Evolutionary conservation across 805 yeast species (phyloP), one percentile per base, ranked within the genome.

Genomic region (Schwanniomyces yamadae): DNA sequence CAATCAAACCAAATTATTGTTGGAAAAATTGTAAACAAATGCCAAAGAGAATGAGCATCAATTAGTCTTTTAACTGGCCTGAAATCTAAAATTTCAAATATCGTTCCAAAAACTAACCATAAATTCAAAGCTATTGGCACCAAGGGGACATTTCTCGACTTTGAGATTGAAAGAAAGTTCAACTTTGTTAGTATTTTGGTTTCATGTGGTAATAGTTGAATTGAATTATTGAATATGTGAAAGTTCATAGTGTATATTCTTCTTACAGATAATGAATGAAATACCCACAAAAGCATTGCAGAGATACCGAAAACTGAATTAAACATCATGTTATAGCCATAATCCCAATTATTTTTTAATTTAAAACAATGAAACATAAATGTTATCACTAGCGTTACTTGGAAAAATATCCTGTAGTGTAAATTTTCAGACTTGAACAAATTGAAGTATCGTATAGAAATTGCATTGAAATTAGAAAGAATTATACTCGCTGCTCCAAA

Each of bases 11-110:
- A 77, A 42, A 76, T 73, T 39, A 77, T 63, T 0, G 91, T 78
- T 0, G 98, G 98, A 52, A 87, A 57, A 2, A 90, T 80, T 0
- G 99, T 93, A 14, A 86, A 77, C 18, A 84, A 71, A 57, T 93
- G 99, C 99, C 99, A 93, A 25, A 91, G 52, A 0, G 96, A 79
- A 60, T 93, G 99, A 0, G 96, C 95, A 61, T 93, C 99, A 3
- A 58, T 34, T 8, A 57, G 40, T 31, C 55, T 48, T 11, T 24
- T 37, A 34, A 53, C 34, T 1, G 73, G 73, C 16, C 46, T 50
- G 32, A 66, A 67, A 35, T 68, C 73, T 19, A 46, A 40, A 12
- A 64, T 27, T 34, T 68, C 73, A 22, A 67, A 55, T 10, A 50
- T 37, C 45, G 65, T 55, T 0, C 70, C 59, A 5, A 43, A 15